phyloP scores from a whole-genome alignment of 371 early-diverging fungal species.

The Apophysomyces ossiformis region DNA sequence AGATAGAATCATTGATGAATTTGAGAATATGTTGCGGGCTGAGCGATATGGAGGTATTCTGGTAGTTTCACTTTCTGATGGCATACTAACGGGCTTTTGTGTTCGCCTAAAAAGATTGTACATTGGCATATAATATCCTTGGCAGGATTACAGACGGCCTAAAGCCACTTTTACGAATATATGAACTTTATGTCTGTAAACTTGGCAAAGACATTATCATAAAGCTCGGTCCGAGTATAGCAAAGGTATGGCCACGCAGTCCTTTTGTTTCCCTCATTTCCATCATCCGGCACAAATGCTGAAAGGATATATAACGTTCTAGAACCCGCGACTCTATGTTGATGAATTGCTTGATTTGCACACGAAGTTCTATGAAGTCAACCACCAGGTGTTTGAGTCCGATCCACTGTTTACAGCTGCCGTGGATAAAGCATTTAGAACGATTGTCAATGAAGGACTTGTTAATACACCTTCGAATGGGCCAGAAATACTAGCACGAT shows the following conservation, averaged over 20 bases:
- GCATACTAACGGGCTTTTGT: neutral
- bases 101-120: constrained; percentile 62
- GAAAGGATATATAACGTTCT: neutral
- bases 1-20: constrained; percentile 68
- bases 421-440: constrained; percentile 85
- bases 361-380: constrained; percentile 63
- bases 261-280: neutral
- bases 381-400: constrained; percentile 63
- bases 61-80: neutral
- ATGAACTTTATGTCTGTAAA: constrained; percentile 66
- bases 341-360: constrained; percentile 70
- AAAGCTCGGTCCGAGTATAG: constrained; percentile 52
- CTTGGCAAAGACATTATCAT: constrained; percentile 64
- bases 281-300: neutral
- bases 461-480: constrained; percentile 57
- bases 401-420: constrained; percentile 81
- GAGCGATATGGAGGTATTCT: constrained; percentile 65
- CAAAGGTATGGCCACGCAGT: constrained; percentile 57
- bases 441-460: constrained; percentile 71
- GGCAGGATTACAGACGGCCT: constrained; percentile 70
- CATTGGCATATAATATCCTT: constrained; percentile 71
- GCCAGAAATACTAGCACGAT: constrained; percentile 82
- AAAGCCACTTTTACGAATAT: constrained; percentile 61
- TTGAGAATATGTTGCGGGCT: constrained; percentile 69
- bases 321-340: constrained; percentile 76